Evolutionary conservation across 106 monocot genomes (phyloP).

Genomic region (Amphibolis antarctica): DNA sequence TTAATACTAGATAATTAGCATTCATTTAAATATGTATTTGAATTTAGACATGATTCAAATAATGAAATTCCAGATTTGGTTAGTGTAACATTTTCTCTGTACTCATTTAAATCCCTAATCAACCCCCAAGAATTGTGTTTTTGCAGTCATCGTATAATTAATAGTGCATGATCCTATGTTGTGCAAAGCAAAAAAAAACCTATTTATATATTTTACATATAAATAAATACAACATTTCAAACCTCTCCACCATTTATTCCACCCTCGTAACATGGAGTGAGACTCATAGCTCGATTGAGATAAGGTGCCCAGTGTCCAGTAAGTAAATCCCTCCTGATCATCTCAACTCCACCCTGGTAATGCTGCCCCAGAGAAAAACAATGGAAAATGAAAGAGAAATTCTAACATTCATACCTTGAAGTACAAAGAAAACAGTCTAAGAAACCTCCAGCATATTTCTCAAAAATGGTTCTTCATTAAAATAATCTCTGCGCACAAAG

Average conservation of each 20-base stretch:
- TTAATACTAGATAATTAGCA: too few species aligned
- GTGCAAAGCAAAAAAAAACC: not conserved
- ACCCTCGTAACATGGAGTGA: constrained; percentile 74
- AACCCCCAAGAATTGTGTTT: not conserved
- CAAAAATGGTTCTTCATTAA: constrained; percentile 96
- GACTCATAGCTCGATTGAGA: constrained; percentile 75
- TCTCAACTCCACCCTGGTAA: constrained; percentile 88
- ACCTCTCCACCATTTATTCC: constrained; percentile 88
- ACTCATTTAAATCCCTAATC: not conserved
- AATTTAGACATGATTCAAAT: too few species aligned
- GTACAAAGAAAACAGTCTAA: not conserved
- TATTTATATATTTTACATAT: not conserved
- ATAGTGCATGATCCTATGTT: constrained; percentile 6
- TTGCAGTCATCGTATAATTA: not conserved
- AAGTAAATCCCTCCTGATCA: constrained; percentile 97
- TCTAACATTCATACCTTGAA: not conserved
- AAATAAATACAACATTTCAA: not conserved
- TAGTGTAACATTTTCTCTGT: too few species aligned
- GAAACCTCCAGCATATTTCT: constrained; percentile 96
- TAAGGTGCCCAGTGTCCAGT: constrained; percentile 89
- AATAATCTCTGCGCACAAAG: constrained; percentile 97
- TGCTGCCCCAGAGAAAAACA: constrained; percentile 30
- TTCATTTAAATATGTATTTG: too few species aligned
- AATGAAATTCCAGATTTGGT: too few species aligned
- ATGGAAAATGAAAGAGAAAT: not conserved